Evolutionary conservation across 2,329 filamentous ascomycete species (phyloP), one percentile per base, ranked within the genome.

Genomic region (Shiraia sp.): DNA sequence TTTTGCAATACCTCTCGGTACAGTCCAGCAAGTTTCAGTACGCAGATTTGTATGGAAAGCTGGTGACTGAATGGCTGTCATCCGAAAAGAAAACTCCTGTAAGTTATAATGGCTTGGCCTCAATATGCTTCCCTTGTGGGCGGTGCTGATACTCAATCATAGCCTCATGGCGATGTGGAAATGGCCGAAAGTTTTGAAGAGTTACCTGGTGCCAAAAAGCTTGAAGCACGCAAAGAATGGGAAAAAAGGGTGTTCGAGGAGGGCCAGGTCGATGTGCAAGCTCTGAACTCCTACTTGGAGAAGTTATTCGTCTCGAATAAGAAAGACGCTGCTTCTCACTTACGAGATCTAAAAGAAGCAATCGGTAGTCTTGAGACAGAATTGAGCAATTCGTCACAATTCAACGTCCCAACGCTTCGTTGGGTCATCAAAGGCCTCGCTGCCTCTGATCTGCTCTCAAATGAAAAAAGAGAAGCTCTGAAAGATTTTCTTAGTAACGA

Each of bases 381-480:
- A 50, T 63, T 4, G 39, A 46, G 12, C 22, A 44, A 1, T 66
- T 65, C 17, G 59, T 65, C 34, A 13, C 56, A 57, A 25, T 74
- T 79, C 58, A 61, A 53, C 27, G 30, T 53, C 0, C 2, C 13
- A 0, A 67, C 61, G 1, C 50, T 79, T 14, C 56, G 51, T 17
- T 72, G 68, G 69, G 59, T 69, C 8, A 74, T 77, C 9, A 43
- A 68, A 9, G 71, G 75, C 0, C 69, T 80, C 2, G 54, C 73
- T 15, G 53, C 62, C 3, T 75, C 74, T 0, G 74, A 76, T 24
- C 61, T 78, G 0, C 65, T 79, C 3, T 70, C 71, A 3, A 63
- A 66, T 17, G 63, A 65, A 15, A 68, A 70, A 41, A 54, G 64
- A n/a, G 57, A 62, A 26, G 57, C 56, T 6, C 47, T 66, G 7